Conservation (phyloP, 306 rosid genomes). For the Astragalus glycyphyllos region DNA sequence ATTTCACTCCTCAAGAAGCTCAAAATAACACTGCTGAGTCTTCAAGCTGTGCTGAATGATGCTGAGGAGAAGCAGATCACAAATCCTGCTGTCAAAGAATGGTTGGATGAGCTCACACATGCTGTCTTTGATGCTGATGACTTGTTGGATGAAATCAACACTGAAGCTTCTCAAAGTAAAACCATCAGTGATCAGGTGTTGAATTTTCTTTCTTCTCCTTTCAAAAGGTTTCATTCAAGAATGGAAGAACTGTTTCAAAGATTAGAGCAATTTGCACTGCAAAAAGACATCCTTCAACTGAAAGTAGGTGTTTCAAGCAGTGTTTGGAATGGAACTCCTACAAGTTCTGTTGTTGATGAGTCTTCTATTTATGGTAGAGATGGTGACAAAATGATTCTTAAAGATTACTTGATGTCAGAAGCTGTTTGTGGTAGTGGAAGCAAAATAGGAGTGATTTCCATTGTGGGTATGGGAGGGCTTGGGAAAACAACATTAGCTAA, state of each 20-base stretch:
- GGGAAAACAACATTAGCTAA: constrained; percentile 29
- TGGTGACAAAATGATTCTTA: neutral
- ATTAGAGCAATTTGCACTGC: constrained; percentile 26
- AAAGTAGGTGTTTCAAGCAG: constrained; percentile 22
- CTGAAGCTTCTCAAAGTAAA: constrained; percentile 5
- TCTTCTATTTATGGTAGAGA: constrained; percentile 18
- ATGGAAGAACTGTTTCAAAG: constrained; percentile 23
- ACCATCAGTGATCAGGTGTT: neutral
- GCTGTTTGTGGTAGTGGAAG: neutral
- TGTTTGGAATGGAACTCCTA: constrained; percentile 31
- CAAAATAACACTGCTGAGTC: constrained; percentile 6
- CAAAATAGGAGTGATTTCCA: neutral
- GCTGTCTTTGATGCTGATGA: constrained; percentile 36
- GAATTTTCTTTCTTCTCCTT: constrained; percentile 3
- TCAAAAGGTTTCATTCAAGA: neutral
- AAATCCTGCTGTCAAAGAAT: constrained; percentile 9
- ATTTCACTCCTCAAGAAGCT: constrained; percentile 1
- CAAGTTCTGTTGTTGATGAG: constrained; percentile 35
- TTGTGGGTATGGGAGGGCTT: constrained; percentile 20
- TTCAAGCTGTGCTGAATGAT: constrained; percentile 39
- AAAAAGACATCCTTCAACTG: constrained; percentile 1
- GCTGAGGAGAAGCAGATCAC: constrained; percentile 35
- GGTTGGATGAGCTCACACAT: constrained; percentile 16
- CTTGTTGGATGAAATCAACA: constrained; percentile 27
- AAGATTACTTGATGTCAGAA: neutral